These are phyloP conservation scores for Schrenkiella parvula DNA, from an alignment of 345 rosid species.

Conservation along the genomic window DNA sequence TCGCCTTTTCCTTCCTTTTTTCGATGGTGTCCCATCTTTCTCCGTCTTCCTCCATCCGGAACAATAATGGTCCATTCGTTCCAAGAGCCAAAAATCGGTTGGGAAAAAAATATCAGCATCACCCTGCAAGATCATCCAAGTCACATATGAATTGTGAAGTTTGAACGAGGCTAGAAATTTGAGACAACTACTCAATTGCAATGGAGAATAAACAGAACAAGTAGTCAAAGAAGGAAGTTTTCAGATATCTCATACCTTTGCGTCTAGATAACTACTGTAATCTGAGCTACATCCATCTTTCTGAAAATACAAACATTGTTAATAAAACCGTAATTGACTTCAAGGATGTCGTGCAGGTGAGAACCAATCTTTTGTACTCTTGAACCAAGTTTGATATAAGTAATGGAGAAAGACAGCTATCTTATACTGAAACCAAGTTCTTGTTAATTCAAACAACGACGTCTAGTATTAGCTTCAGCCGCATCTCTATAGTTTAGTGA, in stretches of 20 bases:
- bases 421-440: neutral
- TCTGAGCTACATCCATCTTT: constrained; percentile 85
- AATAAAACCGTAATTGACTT: neutral
- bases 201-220: neutral
- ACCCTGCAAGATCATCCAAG: constrained; percentile 52
- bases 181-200: neutral
- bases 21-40: constrained; percentile 46
- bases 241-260: constrained; percentile 55
- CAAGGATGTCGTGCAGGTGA: neutral
- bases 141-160: constrained; percentile 6
- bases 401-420: neutral
- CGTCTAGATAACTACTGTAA: constrained; percentile 78
- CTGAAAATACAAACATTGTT: constrained; percentile 45
- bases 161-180: neutral
- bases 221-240: neutral
- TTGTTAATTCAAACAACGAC: neutral
- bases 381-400: neutral
- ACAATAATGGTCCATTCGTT: constrained; percentile 84
- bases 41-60: constrained; percentile 68
- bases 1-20: constrained; percentile 76
- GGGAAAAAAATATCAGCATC: constrained; percentile 99
- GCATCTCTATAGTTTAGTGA: neutral
- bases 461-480: neutral
- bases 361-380: neutral
- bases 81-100: constrained; percentile 90